phyloP scores from a whole-genome alignment of 805 yeast genomes.

The Yarrowia sp. region DNA sequence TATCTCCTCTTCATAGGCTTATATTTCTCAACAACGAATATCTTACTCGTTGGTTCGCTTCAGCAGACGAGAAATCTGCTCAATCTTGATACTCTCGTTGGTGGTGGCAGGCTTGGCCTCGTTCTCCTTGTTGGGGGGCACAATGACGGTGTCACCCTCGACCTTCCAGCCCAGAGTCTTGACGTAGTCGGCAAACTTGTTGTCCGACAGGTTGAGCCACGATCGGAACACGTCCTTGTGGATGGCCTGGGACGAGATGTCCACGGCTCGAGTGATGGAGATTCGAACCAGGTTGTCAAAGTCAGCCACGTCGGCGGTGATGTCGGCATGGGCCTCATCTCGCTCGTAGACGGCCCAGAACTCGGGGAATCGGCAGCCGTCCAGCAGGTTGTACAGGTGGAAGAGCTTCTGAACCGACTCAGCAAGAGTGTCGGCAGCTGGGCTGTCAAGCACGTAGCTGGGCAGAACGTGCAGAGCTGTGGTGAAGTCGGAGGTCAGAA shows the following conservation, averaged over 20 bases:
- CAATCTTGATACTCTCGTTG: constrained; percentile 34
- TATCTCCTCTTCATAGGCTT: too few relatives aligned
- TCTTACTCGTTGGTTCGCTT: constrained; percentile 36
- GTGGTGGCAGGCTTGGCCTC: constrained; percentile 35
- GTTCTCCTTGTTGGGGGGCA: constrained; percentile 35
- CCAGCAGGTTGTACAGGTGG: constrained; percentile 35
- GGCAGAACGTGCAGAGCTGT: constrained; percentile 47
- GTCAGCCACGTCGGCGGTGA: constrained; percentile 37
- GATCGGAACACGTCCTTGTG: constrained; percentile 33
- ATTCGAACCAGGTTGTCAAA: constrained; percentile 38
- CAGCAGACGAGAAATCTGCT: constrained; percentile 35
- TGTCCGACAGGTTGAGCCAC: constrained; percentile 35
- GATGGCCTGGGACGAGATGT: constrained; percentile 34
- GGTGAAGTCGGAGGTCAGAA: constrained; percentile 44
- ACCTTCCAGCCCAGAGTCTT: constrained; percentile 35
- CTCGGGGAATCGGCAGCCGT: constrained; percentile 35
- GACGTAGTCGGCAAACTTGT: constrained; percentile 35
- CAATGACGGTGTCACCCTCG: constrained; percentile 31
- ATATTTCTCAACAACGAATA: too few relatives aligned
- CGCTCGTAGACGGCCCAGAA: constrained; percentile 38
- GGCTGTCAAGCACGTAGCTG: constrained; percentile 37
- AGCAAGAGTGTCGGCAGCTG: constrained; percentile 32
- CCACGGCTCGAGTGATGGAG: constrained; percentile 36
- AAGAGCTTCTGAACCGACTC: constrained; percentile 34
- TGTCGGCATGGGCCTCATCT: constrained; percentile 37